Conservation (phyloP, 2,329 filamentous ascomycete genomes). For the Apiospora sp. region DNA sequence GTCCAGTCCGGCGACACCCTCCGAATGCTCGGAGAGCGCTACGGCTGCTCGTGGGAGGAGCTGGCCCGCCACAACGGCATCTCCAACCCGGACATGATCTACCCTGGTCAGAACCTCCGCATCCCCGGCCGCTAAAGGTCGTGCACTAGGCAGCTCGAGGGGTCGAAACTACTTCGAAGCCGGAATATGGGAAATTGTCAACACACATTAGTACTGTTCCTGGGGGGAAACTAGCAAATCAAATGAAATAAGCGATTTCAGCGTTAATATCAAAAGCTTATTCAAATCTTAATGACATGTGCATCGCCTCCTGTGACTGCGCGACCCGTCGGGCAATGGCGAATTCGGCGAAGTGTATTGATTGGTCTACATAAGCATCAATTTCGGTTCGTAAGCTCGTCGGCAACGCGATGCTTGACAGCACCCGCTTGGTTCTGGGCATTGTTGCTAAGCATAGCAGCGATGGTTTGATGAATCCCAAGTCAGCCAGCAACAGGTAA, state of each 20-base stretch:
- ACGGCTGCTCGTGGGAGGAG: constrained; percentile 46
- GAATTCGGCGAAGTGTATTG: neutral
- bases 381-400: neutral
- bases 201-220: neutral
- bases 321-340: neutral
- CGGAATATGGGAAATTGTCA: neutral
- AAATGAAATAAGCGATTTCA: neutral
- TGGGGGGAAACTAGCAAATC: neutral
- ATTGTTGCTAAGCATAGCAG: neutral
- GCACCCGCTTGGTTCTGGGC: neutral
- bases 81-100: constrained; percentile 51
- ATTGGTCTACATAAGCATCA: neutral
- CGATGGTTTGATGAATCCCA: no score
- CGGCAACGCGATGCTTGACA: neutral
- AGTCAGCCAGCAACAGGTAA: neutral
- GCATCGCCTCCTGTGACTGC: neutral
- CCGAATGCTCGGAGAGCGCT: constrained; percentile 46
- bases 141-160: neutral
- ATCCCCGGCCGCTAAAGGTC: constrained; percentile 38
- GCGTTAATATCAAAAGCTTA: neutral
- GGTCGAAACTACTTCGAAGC: neutral
- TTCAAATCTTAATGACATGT: neutral
- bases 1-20: constrained; percentile 53
- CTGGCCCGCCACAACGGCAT: constrained; percentile 50
- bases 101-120: constrained; percentile 50